phyloP scores from a whole-genome alignment of 805 yeast genomes.

The Monosporozyma aerobia region DNA sequence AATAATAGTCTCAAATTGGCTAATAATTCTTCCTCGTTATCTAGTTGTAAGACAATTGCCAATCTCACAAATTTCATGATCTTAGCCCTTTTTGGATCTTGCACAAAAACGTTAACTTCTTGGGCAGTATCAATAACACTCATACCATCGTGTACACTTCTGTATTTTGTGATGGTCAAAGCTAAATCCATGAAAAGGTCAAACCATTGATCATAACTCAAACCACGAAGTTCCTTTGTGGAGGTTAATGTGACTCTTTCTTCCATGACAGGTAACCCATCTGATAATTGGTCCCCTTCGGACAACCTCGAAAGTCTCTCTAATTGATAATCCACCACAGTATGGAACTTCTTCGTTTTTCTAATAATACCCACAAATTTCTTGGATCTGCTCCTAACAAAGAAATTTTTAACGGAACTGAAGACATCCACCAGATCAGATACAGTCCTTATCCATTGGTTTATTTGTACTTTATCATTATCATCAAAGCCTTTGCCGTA shows the following conservation, averaged over 20 bases:
- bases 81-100: slow-evolving; percentile 50
- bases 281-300: slow-evolving; percentile 40
- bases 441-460: slow-evolving; percentile 77
- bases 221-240: slow-evolving; percentile 59
- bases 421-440: slow-evolving; percentile 78
- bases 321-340: slow-evolving; percentile 64
- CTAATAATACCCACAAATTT: slow-evolving; percentile 59
- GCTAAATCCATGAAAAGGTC: slow-evolving; percentile 73
- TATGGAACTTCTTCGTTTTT: slow-evolving; percentile 49
- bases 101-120: slow-evolving; percentile 69
- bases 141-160: slow-evolving; percentile 51
- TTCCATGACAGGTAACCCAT: slow-evolving; percentile 30
- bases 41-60: slow-evolving; percentile 41
- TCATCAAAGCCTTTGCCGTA: slow-evolving; percentile 33
- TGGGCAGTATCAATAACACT: slow-evolving; percentile 66
- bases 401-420: slow-evolving; percentile 66
- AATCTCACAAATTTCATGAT: slow-evolving; percentile 57
- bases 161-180: slow-evolving; percentile 52
- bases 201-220: slow-evolving; percentile 76
- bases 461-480: slow-evolving; percentile 24
- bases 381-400: slow-evolving; percentile 64
- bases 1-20: slow-evolving; percentile 54
- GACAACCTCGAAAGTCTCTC: slow-evolving; percentile 58
- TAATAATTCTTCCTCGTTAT: slow-evolving; percentile 46
- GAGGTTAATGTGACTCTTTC: slow-evolving; percentile 40